Base-by-base conservation (phyloP, 306 rosid genomes). In the Cercis canadensis region DNA sequence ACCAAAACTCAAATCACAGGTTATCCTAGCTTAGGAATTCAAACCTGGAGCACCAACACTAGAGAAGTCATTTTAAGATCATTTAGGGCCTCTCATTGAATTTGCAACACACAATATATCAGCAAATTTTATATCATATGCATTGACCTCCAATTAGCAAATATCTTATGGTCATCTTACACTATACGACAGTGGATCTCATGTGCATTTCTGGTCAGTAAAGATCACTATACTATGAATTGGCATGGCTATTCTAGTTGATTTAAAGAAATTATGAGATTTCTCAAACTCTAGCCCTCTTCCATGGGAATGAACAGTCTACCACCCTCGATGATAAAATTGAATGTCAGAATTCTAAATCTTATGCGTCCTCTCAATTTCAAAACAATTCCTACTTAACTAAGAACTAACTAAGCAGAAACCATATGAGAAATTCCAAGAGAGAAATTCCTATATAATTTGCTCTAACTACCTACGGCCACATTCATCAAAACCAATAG, bases 211-310 rank as follows among this genome's bases (percentile, higher is more conserved):
- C 36, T 29, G 16, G 39, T 37, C 10, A 24, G 50, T 5, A 24
- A 19, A 37, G 43, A 37, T 8, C 7, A 8, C 43, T 8, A 37
- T 6, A 8, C 43, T 24, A 37, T 5, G 40, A 49, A 29, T 32
- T 34, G 8, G 31, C 46, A 31, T 6, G 2, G 24, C 14, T 40
- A 15, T 46, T 46, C 18, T 4, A 46, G 52, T n/a, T 46, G 6
- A 41, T 19, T 62, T 18, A 11, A 41, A 47, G 9, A 41, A 8
- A 8, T 43, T 43, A 16, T 11, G 33, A 29, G 60, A 13, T 17
- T 7, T 45, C 60, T 15, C 58, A n/a, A 61, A 71, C 32, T 19
- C 45, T 12, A 17, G 15, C 49, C 37, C 21, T 51, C 67, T 21
- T 17, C 37, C 46, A 44, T 40, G 55, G 8, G 10, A 21, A 16